Evolutionary conservation across 495 filamentous ascomycete genomes (phyloP), one percentile per base, ranked within the genome.

Genomic region (Aspergillus sclerotiicarbonarius): DNA sequence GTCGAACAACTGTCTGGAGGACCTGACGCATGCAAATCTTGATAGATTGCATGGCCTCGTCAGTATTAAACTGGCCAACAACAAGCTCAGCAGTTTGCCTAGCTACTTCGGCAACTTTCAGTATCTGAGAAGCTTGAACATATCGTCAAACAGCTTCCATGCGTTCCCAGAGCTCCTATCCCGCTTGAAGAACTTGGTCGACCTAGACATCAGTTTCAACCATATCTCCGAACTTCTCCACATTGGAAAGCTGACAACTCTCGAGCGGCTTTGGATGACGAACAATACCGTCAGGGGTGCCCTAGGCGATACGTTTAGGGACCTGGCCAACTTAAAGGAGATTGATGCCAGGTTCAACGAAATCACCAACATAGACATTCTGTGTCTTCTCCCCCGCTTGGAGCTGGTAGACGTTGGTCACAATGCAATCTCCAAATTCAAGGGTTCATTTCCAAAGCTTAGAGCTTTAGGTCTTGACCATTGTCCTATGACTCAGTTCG

Each of bases 171-270:
- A 84, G 20, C 93, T 92, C 65, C 77, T 98, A 33, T 92, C 91
- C 71, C 79, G 90, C 10, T 71, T 99, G 20, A 86, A 84, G 62
- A 89, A 86, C 32, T 76, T 99, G 29, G 89, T 96, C 32, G 93
- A 99, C 67, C 84, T 99, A 15, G 95, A 99, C 63, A 84, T 99
- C 66, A 97, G 92, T 66, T 99, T 99, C 81, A 99, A 99, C 65
- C 81, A 84, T 13, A 96, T 99, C 51, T 78, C 82, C 41, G 79
- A 67, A 58, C 73, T 98, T 29, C 91, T 91, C 0, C 83, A 88
- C 51, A 87, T 99, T 61, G 91, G 92, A 8, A 81, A 84, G 52
- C 73, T 99, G 54, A 82, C 74, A 12, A 86, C 82, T 31, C 76
- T 99, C 44, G 95, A 98, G 71, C 85, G 92, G 47, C 82, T 99